Percentiles rank a stretch among this genome's conserved stretches.
Evolutionary conservation across 2,329 filamentous ascomycete genomes (phyloP).

Genomic region (Penicillium sp.): DNA sequence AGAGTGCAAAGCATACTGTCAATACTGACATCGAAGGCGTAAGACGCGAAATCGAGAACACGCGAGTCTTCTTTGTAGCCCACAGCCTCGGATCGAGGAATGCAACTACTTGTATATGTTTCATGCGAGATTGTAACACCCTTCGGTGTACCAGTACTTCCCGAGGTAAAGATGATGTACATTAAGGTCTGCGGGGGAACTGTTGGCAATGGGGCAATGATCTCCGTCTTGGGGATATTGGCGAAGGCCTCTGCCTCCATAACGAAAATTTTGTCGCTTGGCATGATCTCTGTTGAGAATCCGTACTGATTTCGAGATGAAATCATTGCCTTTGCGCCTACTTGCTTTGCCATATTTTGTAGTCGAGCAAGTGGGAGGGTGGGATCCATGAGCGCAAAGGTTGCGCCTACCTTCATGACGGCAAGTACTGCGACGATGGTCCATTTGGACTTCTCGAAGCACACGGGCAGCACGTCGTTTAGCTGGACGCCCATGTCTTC

Average conservation of each 20-base stretch:
- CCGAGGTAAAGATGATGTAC: constrained; percentile 62
- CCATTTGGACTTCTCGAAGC: constrained; percentile 38
- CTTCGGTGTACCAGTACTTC: constrained; percentile 53
- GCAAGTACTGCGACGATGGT: constrained; percentile 34
- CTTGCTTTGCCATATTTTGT: constrained; percentile 34
- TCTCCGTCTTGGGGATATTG: constrained; percentile 9
- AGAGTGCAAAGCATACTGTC: constrained; percentile 58
- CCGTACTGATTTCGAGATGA: constrained; percentile 31
- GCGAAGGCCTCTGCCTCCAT: constrained; percentile 29
- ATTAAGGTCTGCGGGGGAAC: constrained; percentile 44
- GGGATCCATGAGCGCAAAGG: constrained; percentile 35
- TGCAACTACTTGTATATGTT: constrained; percentile 58
- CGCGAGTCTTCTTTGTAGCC: constrained; percentile 54
- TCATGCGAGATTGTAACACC: constrained; percentile 63
- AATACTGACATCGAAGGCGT: constrained; percentile 55
- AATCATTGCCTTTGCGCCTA: constrained; percentile 30
- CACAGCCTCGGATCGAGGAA: constrained; percentile 54
- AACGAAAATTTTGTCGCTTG: constrained; percentile 25
- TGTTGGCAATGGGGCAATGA: constrained; percentile 12
- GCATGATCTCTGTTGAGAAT: constrained; percentile 33
- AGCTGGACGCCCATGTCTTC: constrained; percentile 29
- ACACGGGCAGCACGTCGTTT: constrained; percentile 31
- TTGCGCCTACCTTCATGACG: constrained; percentile 35
- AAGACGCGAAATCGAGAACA: constrained; percentile 60
- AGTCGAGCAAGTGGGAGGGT: constrained; percentile 34